Evolutionary conservation across 2,329 filamentous ascomycete species (phyloP), one percentile per base, ranked within the genome.

Genomic region (Didymella keratinophila): DNA sequence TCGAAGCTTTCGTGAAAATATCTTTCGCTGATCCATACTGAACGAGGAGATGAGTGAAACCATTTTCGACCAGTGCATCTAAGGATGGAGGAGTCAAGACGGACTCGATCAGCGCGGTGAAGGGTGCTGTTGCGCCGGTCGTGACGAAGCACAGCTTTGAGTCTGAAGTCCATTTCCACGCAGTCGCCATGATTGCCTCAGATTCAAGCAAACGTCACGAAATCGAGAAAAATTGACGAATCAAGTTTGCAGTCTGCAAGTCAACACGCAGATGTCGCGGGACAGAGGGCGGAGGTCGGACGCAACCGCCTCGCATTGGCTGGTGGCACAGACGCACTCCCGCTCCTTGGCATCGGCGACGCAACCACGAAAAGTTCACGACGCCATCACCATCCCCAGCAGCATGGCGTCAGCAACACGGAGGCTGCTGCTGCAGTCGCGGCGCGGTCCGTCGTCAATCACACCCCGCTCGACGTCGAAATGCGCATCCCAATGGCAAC

Each of bases 111-210:
- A 99, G 85, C 7, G 82, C 77, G 51, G 84, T 82, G 78, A 99
- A 99, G 20, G 89, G 86, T 16, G 93, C 93, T 0, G 94, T 99
- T 6, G 95, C 94, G 56, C 95, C 95, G 28, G 97, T 90, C 0
- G 95, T 98, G 54, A 97, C 89, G 65, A 99, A 91, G 74, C 91
- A 95, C 52, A 80, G 80, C 62, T 81, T 82, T 42, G 67, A 67
- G 21, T 52, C 51, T 39, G 64, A 10, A 11, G 62, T 64, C 66
- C 64, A 68, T 12, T 60, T 68, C 67, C 64, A 71, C 2, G 58
- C 43, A 16, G 62, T 52, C 8, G 67, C 51, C 67, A 70, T 70
- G 39, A 7, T 56, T 18, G 30, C 4, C 36, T 23, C 36, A 39
- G 16, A 14, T 7, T 27, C 7, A 21, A 30, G 1, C 3, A 1